These are phyloP conservation scores for Chrysoporthe deuterocubensis DNA, from an alignment of 2,329 filamentous ascomycete species.

Conservation along the genomic window DNA sequence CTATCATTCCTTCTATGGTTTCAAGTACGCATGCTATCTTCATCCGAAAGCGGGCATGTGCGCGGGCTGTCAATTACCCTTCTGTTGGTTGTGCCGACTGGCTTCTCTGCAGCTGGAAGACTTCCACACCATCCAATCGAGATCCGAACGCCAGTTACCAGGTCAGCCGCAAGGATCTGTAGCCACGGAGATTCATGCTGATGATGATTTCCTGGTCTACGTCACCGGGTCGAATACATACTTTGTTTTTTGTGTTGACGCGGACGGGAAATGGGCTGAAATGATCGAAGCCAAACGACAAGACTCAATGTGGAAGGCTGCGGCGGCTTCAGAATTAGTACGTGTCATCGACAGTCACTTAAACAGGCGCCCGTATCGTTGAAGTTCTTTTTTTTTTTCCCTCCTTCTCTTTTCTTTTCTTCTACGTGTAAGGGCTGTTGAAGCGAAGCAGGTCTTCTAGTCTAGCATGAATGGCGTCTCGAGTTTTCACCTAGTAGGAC, in stretches of 20 bases:
- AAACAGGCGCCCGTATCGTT: no score
- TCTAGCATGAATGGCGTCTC: neutral
- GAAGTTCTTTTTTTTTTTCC: no score
- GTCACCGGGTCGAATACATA: neutral
- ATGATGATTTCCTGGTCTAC: slow-evolving; percentile 21
- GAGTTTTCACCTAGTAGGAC: neutral
- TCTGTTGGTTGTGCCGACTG: neutral
- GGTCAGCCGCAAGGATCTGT: neutral
- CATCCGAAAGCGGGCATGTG: neutral
- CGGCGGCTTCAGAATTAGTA: no score
- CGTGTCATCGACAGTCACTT: no score
- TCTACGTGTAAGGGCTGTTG: neutral
- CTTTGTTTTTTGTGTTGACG: slow-evolving; percentile 15
- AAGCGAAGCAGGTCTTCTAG: neutral
- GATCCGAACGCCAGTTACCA: no score
- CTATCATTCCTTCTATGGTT: neutral
- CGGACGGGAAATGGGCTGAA: slow-evolving; percentile 7
- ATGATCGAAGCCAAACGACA: neutral
- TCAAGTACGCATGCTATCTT: neutral
- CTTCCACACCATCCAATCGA: neutral
- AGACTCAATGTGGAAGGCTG: neutral
- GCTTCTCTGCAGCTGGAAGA: neutral
- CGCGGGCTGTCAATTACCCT: neutral
- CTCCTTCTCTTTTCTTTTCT: neutral
- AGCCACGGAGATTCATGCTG: neutral